phyloP scores from a whole-genome alignment of 2,329 filamentous ascomycete genomes.

The Epichloe bromicola region DNA sequence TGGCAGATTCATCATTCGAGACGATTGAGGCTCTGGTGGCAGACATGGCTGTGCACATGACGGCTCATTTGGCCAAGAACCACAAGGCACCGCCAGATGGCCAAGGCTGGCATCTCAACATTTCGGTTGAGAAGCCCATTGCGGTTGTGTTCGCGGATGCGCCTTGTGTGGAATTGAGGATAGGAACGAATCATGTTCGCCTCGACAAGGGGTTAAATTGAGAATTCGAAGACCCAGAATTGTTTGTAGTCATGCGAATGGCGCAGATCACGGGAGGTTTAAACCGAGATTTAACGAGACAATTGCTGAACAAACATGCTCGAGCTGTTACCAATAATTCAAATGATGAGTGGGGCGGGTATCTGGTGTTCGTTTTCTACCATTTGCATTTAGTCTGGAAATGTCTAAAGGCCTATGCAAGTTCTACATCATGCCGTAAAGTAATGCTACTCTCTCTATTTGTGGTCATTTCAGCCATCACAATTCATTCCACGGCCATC shows the following conservation, averaged over 20 bases:
- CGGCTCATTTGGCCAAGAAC: conserved; percentile 26
- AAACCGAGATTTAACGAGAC: not conserved
- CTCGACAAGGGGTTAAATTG: not conserved
- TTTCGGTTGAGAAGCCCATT: conserved; percentile 58
- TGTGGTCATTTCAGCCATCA: not conserved
- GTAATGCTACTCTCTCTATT: not conserved
- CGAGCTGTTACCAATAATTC: not conserved
- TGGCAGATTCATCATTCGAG: conserved; percentile 44
- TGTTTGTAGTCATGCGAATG: not conserved
- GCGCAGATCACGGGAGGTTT: too few species aligned
- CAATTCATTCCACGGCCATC: not conserved
- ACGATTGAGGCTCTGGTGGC: conserved; percentile 49
- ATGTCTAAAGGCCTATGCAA: not conserved
- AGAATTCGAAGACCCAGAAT: not conserved
- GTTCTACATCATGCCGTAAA: not conserved
- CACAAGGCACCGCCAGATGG: conserved; percentile 6
- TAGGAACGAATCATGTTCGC: conserved; percentile 15
- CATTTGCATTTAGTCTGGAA: not conserved
- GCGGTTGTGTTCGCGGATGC: conserved; percentile 62
- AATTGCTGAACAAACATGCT: not conserved
- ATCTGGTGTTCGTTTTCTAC: not conserved
- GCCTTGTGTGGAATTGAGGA: conserved; percentile 45
- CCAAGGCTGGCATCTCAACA: conserved; percentile 37
- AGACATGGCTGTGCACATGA: conserved; percentile 32
- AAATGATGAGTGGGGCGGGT: not conserved